phyloP scores from a whole-genome alignment of 2,329 filamentous ascomycete species.

The Trichoderma breve region DNA sequence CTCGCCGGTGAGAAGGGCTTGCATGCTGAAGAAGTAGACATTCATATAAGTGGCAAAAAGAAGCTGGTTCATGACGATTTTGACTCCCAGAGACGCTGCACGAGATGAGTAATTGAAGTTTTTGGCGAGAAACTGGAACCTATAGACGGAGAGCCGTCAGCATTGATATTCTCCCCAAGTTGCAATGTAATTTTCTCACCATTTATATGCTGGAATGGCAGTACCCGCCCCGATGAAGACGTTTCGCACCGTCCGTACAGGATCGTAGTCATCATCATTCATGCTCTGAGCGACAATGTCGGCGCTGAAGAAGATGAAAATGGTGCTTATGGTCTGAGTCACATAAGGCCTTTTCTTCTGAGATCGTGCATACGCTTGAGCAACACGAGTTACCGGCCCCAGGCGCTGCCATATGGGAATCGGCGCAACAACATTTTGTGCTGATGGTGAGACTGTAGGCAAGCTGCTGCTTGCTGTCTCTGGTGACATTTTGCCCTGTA shows the following conservation, averaged over 20 bases:
- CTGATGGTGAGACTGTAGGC: neutral
- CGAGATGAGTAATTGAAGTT: slow-evolving; percentile 83
- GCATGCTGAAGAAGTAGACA: slow-evolving; percentile 77
- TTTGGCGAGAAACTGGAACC: slow-evolving; percentile 75
- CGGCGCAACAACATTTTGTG: neutral
- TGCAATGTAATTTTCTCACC: slow-evolving; percentile 52
- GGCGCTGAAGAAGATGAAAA: slow-evolving; percentile 76
- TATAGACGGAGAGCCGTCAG: slow-evolving; percentile 31
- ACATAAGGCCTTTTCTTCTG: slow-evolving; percentile 71
- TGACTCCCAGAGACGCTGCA: slow-evolving; percentile 66
- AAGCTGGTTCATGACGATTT: slow-evolving; percentile 77
- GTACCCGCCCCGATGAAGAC: slow-evolving; percentile 70
- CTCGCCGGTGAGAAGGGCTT: slow-evolving; percentile 71
- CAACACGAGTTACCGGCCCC: slow-evolving; percentile 53
- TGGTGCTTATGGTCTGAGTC: slow-evolving; percentile 74
- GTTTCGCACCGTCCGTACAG: slow-evolving; percentile 65
- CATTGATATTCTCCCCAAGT: neutral
- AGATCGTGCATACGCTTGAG: slow-evolving; percentile 63
- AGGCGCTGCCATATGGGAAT: slow-evolving; percentile 53
- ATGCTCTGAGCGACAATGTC: slow-evolving; percentile 77
- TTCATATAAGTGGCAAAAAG: slow-evolving; percentile 83
- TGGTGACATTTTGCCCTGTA: neutral
- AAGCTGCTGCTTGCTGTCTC: neutral
- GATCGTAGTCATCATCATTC: slow-evolving; percentile 61
- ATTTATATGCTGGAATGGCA: slow-evolving; percentile 77